A percentile compares a stretch with the other conserved stretches of the same genome.
Conservation (phyloP, 805 yeast species). For the Candida schatavii region DNA sequence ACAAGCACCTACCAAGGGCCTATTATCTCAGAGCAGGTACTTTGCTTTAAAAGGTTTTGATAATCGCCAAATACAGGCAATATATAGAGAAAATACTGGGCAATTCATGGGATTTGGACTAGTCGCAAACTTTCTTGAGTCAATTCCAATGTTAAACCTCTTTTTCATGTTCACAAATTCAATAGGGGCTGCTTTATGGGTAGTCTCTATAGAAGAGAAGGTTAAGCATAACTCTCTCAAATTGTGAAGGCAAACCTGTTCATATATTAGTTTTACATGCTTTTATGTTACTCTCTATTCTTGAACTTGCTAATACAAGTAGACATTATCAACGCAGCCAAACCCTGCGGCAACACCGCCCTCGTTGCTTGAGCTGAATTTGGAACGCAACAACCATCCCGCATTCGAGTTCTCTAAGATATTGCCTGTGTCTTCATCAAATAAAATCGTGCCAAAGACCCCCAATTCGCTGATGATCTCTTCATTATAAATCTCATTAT, state of each 20-base stretch:
- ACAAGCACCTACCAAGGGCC: conserved; percentile 55
- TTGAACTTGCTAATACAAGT: conserved; percentile 34
- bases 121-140: conserved; percentile 48
- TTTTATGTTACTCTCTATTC: neutral
- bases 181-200: conserved; percentile 67
- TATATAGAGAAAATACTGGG: conserved; percentile 35
- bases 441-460: conserved; percentile 77
- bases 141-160: conserved; percentile 51
- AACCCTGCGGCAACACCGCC: conserved; percentile 99
- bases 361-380: conserved; percentile 83
- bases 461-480: conserved; percentile 90
- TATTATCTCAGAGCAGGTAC: conserved; percentile 52
- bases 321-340: conserved; percentile 90
- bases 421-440: conserved; percentile 61
- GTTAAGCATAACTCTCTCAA: conserved; percentile 8
- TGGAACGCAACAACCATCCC: conserved; percentile 88
- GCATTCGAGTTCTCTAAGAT: conserved; percentile 62
- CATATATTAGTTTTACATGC: too few species aligned
- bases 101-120: conserved; percentile 54
- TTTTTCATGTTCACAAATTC: conserved; percentile 57
- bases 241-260: too few species aligned
- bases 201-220: conserved; percentile 32
- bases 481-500: conserved; percentile 60
- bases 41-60: conserved; percentile 53
- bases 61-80: conserved; percentile 35